Conservation (phyloP, 768 basidiomycete species). For the Nidula microcarpa region DNA sequence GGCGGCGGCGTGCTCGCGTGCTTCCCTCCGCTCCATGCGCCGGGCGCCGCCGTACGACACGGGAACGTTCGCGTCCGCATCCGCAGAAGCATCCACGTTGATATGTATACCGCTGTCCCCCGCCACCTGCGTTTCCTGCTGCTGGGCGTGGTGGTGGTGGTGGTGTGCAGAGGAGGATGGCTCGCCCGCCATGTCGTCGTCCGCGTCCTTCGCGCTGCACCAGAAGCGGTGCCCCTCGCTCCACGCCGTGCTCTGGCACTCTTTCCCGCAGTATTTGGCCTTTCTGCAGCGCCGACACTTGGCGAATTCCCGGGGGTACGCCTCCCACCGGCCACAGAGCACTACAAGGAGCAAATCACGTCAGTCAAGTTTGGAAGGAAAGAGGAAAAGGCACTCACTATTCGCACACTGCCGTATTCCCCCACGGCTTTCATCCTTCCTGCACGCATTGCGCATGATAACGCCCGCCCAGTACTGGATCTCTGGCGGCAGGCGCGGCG, state of each 20-base stretch:
- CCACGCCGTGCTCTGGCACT: conserved; percentile 96
- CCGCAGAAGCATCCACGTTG: neutral
- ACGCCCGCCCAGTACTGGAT: conserved; percentile 99
- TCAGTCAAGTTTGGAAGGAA: conserved; percentile 4
- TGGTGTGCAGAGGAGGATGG: neutral
- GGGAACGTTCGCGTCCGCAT: neutral
- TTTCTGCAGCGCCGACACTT: conserved; percentile 95
- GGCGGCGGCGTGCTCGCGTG: neutral
- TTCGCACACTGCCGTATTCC: conserved; percentile 98
- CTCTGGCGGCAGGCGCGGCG: conserved; percentile 75
- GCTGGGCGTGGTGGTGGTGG: neutral
- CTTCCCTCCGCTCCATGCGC: neutral
- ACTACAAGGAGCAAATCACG: conserved; percentile 36
- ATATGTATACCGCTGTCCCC: neutral
- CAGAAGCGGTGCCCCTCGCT: conserved; percentile 94
- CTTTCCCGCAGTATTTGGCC: conserved; percentile 98
- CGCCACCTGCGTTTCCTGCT: neutral
- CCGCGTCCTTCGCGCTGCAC: conserved; percentile 68
- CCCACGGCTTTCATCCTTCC: conserved; percentile 91
- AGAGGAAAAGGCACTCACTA: conserved; percentile 46
- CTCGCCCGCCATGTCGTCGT: conserved; percentile 33
- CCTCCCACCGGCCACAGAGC: conserved; percentile 95
- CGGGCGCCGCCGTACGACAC: neutral
- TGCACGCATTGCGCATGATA: conserved; percentile 99
- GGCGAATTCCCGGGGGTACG: conserved; percentile 90